phyloP scores from a whole-genome alignment of 495 filamentous ascomycete genomes.

The Aspergillus baeticus region DNA sequence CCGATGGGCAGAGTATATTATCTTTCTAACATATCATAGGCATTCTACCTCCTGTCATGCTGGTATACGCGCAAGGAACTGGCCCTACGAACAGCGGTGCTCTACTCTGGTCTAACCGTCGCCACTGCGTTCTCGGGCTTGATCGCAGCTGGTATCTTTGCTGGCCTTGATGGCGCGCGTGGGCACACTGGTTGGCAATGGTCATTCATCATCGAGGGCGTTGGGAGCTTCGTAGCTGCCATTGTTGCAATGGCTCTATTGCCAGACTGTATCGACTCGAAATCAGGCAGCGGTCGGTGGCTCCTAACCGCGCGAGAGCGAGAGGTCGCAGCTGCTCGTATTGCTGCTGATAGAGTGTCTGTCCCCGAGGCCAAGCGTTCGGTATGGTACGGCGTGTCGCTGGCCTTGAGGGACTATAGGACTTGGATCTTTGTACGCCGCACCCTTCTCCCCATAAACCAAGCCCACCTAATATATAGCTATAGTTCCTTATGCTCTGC shows the following conservation, averaged over 20 bases:
- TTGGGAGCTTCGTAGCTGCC: background rate
- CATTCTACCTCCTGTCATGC: conserved; percentile 40
- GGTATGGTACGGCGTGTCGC: no score
- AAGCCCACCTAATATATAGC: background rate
- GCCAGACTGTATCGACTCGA: no score
- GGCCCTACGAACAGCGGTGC: conserved; percentile 45
- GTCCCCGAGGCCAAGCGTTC: no score
- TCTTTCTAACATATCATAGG: background rate
- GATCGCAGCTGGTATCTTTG: conserved; percentile 41
- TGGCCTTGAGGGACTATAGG: no score
- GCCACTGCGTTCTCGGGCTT: conserved; percentile 55
- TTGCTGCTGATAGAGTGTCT: no score
- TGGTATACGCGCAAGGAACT: conserved; percentile 54
- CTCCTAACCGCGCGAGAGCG: no score
- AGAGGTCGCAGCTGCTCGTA: no score
- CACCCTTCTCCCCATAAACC: background rate
- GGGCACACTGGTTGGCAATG: conserved; percentile 33
- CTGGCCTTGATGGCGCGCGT: conserved; percentile 21
- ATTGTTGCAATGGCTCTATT: background rate
- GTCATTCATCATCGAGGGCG: conserved; percentile 27
- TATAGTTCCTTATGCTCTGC: no score
- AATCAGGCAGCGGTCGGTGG: no score
- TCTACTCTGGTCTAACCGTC: conserved; percentile 54
- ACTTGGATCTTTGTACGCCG: background rate
- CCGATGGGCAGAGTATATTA: no score